Evolutionary conservation across 108 stramenopile genomes (phyloP), one percentile per base, ranked within the genome.

Genomic region (Fragilariopsis cylindrus): DNA sequence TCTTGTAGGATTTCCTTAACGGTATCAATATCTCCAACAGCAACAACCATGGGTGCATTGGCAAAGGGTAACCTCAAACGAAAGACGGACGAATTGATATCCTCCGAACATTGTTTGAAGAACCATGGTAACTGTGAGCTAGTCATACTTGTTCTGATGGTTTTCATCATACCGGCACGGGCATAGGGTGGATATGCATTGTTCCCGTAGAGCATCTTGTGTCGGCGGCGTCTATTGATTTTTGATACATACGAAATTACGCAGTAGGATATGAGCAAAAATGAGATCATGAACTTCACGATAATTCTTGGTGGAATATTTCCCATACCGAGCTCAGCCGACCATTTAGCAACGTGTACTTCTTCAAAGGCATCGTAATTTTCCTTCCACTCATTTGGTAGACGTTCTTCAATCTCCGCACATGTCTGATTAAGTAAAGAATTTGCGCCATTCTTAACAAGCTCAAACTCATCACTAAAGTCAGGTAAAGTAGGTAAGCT

Each of bases 1-100:
- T 81, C 76, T 66, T 71, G 55, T 18, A 86, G 60, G 45, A 86
- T 81, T 67, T 81, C 74, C 42, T 82, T 71, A 1, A 72, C 82
- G 6, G 77, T 30, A 13, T 80, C 63, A 11, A 69, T 47, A 55
- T 86, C 80, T 55, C 79, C 76, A 39, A 87, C 78, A 49, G 70
- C 76, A 7, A 77, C 69, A 13, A 82, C 53, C 73, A 72, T 82
- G 7, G 73, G 71, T 9, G 69, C 60, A 42, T 67, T 54, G 42
- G 15, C 43, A 69, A 79, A 73, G 4, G 81, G 81, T 9, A 76
- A 3, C 0, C 47, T 50, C 43, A 82, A 44, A 13, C 72, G 81
- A 60, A 76, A 82, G 12, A 82, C 71, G 0, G 78, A 66, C 30
- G 67, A 68, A 13, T 71, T 64, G 43, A 73, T 66, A 39, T 52